A percentile compares a stretch with the other conserved stretches of the same genome.
These are phyloP conservation scores for Hypocreales sp. DNA, from an alignment of 2,329 filamentous ascomycete species.

Conservation along the genomic window DNA sequence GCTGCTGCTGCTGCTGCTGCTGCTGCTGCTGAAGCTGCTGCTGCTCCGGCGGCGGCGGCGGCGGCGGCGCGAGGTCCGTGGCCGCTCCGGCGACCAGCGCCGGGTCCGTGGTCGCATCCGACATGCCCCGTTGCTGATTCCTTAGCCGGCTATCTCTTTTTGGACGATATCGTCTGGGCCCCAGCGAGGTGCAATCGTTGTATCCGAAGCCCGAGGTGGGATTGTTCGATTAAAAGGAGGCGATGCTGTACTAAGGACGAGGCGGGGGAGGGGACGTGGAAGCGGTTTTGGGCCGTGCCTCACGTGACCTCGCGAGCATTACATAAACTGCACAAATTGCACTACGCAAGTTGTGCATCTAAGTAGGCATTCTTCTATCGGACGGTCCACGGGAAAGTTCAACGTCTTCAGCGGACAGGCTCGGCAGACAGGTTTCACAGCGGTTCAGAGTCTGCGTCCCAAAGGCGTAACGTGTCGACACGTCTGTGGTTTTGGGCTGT, in stretches of 20 bases:
- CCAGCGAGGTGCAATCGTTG: constrained; percentile 19
- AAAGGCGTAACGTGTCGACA: too few species aligned
- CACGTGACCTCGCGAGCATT: too few species aligned
- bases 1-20: not conserved
- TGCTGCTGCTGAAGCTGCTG: not conserved
- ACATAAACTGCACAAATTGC: too few species aligned
- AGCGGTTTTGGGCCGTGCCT: not conserved
- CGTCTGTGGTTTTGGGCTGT: too few species aligned
- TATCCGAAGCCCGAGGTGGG: constrained; percentile 19
- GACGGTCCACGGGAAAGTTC: too few species aligned
- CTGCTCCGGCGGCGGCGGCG: not conserved
- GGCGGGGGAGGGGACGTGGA: constrained; percentile 8
- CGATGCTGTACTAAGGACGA: constrained; percentile 11
- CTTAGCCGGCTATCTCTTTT: constrained; percentile 8
- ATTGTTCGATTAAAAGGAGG: constrained; percentile 22
- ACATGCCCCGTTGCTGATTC: constrained; percentile 16
- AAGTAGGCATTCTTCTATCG: too few species aligned
- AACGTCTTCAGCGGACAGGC: too few species aligned
- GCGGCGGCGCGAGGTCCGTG: constrained; percentile 10
- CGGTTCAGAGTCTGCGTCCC: too few species aligned
- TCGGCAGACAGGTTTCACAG: too few species aligned
- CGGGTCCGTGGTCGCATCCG: constrained; percentile 22
- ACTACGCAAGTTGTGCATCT: too few species aligned
- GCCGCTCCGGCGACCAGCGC: constrained; percentile 17
- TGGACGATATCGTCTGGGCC: constrained; percentile 13